Base-by-base conservation (phyloP, 2,329 filamentous ascomycete species). In the Sarocladiaceae sp. region DNA sequence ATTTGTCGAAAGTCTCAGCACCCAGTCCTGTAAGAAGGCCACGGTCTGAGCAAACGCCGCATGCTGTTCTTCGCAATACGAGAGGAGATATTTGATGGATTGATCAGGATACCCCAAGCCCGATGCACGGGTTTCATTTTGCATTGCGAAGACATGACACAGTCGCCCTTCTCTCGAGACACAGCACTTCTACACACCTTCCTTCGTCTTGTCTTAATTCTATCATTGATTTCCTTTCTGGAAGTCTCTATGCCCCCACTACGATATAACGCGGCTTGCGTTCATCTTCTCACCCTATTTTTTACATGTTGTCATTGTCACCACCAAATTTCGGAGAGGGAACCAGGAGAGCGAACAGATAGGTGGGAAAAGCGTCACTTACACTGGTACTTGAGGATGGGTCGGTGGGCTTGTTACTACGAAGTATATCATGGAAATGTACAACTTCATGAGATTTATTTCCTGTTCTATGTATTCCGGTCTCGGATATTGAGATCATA, bases 51-150 rank as follows among this genome's bases (percentile, higher is more conserved):
- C n/a, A 20, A 48, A 4, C 13, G 22, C 26, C 44, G 44, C 44
- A 17, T 26, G 23, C 25, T 33, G 26, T 28, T 48, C 22, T 20
- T 33, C 17, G 22, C 26, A 13, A 7, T n/a, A 33, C 44, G 22
- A 22, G 26, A 20, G 28, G 44, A 31, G 26, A 33, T 17, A n/a
- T 20, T 48, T 26, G 44, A 48, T 33, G 44, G 44, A 48, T 31
- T 20, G 44, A 48, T 48, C 44, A 48, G 44, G 44, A 48, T 48
- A 48, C 44, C 44, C 44, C 4, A 17, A 33, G 44, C 44, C 28
- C 44, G 11, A 31, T 4, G 11, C 18, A n/a, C 20, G 44, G 25
- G 25, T 28, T 48, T 33, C 28, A 31, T 48, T 46, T 48, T 33
- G 25, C 44, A 33, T 33, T 33, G 28, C 17, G 40, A n/a, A 33